Evolutionary conservation across 2,329 filamentous ascomycete genomes (phyloP).

Genomic region (Fusarium phyllophilum): DNA sequence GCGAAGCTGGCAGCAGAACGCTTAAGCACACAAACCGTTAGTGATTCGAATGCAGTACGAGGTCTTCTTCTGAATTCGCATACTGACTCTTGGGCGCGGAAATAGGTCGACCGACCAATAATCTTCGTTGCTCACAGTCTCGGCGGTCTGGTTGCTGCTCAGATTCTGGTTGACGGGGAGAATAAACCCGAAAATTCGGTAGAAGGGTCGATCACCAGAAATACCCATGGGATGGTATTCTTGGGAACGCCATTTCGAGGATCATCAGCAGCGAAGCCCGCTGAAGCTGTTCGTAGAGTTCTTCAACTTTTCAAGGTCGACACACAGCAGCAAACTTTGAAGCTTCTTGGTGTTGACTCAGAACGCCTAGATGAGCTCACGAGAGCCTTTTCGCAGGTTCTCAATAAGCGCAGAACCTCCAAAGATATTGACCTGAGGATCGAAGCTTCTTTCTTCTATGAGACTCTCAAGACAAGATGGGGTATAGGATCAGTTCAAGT

Average conservation of each 20-base stretch:
- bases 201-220: accelerated
- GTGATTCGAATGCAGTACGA: not conserved
- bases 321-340: not conserved
- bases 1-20: not conserved
- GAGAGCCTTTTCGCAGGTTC: accelerated
- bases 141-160: not conserved
- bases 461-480: not conserved
- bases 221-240: accelerated
- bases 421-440: accelerated
- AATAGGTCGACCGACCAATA: accelerated
- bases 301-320: accelerated
- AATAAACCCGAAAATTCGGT: accelerated
- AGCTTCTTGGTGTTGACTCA: not conserved
- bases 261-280: accelerated
- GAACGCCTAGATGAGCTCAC: not conserved
- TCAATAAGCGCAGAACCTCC: not conserved
- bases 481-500: not conserved
- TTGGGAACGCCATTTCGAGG: not conserved
- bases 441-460: not conserved
- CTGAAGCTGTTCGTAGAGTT: not conserved
- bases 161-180: not conserved
- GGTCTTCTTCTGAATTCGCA: not conserved
- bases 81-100: not conserved
- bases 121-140: not conserved
- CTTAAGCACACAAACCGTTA: accelerated